Base-by-base conservation (phyloP, 1,284 basidiomycete genomes). In the Entoloma clypeatum region DNA sequence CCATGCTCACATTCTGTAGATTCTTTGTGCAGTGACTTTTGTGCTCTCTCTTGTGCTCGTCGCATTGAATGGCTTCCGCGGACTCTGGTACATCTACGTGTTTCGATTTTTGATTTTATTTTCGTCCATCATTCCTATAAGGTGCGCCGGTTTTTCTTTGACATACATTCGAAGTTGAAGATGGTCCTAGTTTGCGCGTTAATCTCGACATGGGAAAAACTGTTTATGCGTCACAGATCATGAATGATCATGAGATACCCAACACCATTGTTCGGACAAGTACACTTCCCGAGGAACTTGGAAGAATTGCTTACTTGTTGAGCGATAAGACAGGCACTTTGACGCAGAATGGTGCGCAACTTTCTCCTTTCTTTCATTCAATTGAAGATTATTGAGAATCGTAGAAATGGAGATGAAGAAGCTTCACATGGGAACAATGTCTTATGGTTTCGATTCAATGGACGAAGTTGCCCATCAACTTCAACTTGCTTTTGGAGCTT, bases 141-240 rank as follows among this genome's bases (percentile, higher is more conserved):
- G 91, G 92, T 91, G 36, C 47, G 83, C 10, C 16, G 11, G 26
- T 23, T 26, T 13, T 7, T 39, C 17, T 14, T 25, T 28, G 5
- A 7, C 2, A 14, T 7, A 38, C 9, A n/a, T 11, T 26, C 17
- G 26, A 14, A 29, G 30, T 25, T 39, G 35, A 35, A 26, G 41
- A 5, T 1, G 2, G 8, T 8, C 39, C 5, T 45, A 97, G 92
- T 73, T 71, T 99, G 39, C 88, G 96, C 18, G 95, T 99, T 47
- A 99, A 99, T 56, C 75, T 99, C 36, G 96, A 99, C 62, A 98
- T 99, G 94, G 96, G 95, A 47, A 99, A 99, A 69, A 98, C 94
- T 0, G 90, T 98, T 29, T 99, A 99, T 56, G 92, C 92, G 0
- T 82, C 88, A 33, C 90, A 95, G 54, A 99, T 99, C 46, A 92